Evolutionary conservation across 345 rosid genomes (phyloP), one percentile per base, ranked within the genome.

Genomic region (Melaleuca alternifolia): DNA sequence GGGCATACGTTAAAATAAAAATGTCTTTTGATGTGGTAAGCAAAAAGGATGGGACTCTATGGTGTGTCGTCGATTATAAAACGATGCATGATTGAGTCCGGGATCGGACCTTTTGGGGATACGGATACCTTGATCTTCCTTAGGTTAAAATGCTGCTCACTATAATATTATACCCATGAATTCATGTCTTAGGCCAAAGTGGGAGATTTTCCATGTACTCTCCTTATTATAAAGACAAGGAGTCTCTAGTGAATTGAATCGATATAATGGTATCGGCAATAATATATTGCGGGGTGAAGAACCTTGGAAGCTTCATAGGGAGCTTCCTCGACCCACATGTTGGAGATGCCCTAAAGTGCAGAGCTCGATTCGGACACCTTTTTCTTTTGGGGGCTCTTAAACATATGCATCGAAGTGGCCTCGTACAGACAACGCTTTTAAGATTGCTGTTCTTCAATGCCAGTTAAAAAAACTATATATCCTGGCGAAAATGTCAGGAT

Each of bases 131-230:
- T 53, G 61, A 84, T 83, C 48, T 76, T 77, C 79, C 52, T 85
- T 79, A 50, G 85, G 83, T 84, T 82, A 50, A 81, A 85, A 89
- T 88, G 86, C 75, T 84, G 81, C 75, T 5, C 81, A 37, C 81
- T 33, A 37, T 10, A 71, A 71, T 71, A 79, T 28, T 89, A 71
- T 53, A 28, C 77, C 88, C 83, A 85, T 51, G 87, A 88, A 87
- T 87, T 86, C 89, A 83, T 85, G 85, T 56, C 86, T 85, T 82
- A 84, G 82, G 48, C 81, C 84, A 79, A 84, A 83, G 89, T 85
- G 90, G 90, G 84, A 89, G 91, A 89, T 91, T 84, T 84, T 54
- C 62, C 65, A 23, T 30, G 44, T 33, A 52, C 56, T 84, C 51
- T 41, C 10, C 14, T 12, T 53, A 26, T 77, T 85, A 86, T 77